Conservation (phyloP, 2,329 filamentous ascomycete genomes). For the Microascus cirrosus region DNA sequence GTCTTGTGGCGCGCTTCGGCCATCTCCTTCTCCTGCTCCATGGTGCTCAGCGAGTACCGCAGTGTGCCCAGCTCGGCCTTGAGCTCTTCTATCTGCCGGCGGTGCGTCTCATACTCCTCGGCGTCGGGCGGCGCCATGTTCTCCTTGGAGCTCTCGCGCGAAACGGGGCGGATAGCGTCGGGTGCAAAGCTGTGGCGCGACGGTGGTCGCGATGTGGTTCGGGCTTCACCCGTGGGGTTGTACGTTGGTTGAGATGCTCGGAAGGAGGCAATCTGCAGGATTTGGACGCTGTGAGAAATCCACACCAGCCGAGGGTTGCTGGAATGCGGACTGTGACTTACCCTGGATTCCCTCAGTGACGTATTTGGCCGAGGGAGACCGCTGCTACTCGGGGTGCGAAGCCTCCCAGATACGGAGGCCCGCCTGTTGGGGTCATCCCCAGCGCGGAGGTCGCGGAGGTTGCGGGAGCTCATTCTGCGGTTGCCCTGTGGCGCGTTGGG, state of each 20-base stretch:
- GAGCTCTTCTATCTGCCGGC: constrained; percentile 58
- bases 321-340: constrained; percentile 15
- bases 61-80: constrained; percentile 83
- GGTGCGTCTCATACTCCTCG: constrained; percentile 47
- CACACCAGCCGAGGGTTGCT: constrained; percentile 4
- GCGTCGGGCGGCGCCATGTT: constrained; percentile 47
- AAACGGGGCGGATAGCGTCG: constrained; percentile 32
- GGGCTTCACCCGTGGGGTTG: constrained; percentile 44
- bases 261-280: constrained; percentile 27
- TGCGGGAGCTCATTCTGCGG: constrained; percentile 20
- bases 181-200: constrained; percentile 26
- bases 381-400: constrained; percentile 19
- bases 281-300: not conserved
- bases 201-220: constrained; percentile 16
- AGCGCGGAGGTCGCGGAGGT: constrained; percentile 13
- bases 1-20: constrained; percentile 67
- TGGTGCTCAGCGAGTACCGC: constrained; percentile 75
- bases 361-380: constrained; percentile 21
- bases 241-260: constrained; percentile 45
- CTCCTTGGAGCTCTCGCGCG: constrained; percentile 47
- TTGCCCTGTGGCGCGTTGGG: not conserved
- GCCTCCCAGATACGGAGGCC: constrained; percentile 16
- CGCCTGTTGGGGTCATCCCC: constrained; percentile 17
- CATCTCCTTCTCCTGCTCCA: constrained; percentile 81
- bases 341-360: constrained; percentile 23